Conservation (phyloP, 164 flowering plant species). For the Berberis vulgaris region DNA sequence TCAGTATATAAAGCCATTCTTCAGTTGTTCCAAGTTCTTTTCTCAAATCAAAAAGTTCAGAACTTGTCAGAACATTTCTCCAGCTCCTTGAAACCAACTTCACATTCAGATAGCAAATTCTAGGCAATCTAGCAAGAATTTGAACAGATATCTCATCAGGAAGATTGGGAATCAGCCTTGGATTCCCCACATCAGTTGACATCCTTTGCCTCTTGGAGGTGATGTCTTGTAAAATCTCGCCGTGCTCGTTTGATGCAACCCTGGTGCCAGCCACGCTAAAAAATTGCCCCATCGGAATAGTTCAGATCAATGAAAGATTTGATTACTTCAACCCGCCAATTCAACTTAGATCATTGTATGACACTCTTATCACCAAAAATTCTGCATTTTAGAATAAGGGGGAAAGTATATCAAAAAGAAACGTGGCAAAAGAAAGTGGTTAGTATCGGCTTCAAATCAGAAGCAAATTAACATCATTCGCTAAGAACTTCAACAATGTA, state of each 20-base stretch:
- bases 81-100: slow-evolving; percentile 64
- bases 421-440: too few species aligned
- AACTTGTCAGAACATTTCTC: slow-evolving; percentile 41
- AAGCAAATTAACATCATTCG: not conserved
- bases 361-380: not conserved
- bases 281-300: slow-evolving; percentile 50
- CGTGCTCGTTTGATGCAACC: slow-evolving; percentile 14
- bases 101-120: slow-evolving; percentile 36
- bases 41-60: slow-evolving; percentile 49
- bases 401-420: too few species aligned
- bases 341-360: not conserved
- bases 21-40: slow-evolving; percentile 64
- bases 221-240: slow-evolving; percentile 25
- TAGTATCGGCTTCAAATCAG: not conserved
- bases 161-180: slow-evolving; percentile 65
- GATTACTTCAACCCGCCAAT: not conserved
- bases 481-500: too few species aligned
- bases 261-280: slow-evolving; percentile 46
- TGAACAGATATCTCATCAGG: slow-evolving; percentile 84
- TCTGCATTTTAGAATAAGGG: not conserved
- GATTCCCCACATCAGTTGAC: slow-evolving; percentile 25
- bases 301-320: not conserved
- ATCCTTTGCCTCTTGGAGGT: slow-evolving; percentile 65
- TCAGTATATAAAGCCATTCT: slow-evolving; percentile 71
- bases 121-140: slow-evolving; percentile 71